phyloP scores from a whole-genome alignment of 495 filamentous ascomycete species.

The Pyrenopolyporus hunteri region DNA sequence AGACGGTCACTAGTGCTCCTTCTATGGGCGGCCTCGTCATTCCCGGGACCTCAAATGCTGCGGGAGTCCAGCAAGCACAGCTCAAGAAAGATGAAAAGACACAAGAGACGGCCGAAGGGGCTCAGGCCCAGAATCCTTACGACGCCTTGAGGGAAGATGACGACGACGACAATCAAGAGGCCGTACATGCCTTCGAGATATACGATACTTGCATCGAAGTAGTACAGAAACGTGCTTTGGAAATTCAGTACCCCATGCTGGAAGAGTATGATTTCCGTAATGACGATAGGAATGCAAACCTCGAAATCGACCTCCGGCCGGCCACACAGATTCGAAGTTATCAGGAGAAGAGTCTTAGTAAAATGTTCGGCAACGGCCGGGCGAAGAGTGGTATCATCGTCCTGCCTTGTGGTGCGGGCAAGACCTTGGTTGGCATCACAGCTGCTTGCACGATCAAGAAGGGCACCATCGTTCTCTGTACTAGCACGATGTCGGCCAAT shows the following conservation, averaged over 20 bases:
- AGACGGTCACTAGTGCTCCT: conserved; percentile 81
- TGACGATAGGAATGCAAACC: conserved; percentile 83
- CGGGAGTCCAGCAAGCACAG: conserved; percentile 73
- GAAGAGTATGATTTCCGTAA: conserved; percentile 99
- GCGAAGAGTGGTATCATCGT: conserved; percentile 98
- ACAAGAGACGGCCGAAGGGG: conserved; percentile 43
- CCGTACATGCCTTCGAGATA: conserved; percentile 97
- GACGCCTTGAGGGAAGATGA: conserved; percentile 78
- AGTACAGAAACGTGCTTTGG: conserved; percentile 88
- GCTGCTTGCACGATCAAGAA: conserved; percentile 98
- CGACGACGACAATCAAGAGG: conserved; percentile 85
- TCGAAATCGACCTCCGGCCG: conserved; percentile 90
- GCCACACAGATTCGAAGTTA: conserved; percentile 86
- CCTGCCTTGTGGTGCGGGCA: conserved; percentile 93
- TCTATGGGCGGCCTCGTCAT: conserved; percentile 92
- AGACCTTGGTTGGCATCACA: conserved; percentile 96
- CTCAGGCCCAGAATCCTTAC: conserved; percentile 47
- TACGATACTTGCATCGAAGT: conserved; percentile 74
- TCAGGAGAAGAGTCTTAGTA: conserved; percentile 95
- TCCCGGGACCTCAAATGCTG: conserved; percentile 91
- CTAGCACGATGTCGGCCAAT: conserved; percentile 95
- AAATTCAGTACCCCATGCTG: conserved; percentile 82
- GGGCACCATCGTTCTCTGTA: conserved; percentile 91
- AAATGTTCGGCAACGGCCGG: conserved; percentile 99
- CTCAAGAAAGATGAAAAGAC: conserved; percentile 47